Evolutionary conservation across 352 stramenopile genomes (phyloP).

Genomic region (Phytophthora pinifolia): DNA sequence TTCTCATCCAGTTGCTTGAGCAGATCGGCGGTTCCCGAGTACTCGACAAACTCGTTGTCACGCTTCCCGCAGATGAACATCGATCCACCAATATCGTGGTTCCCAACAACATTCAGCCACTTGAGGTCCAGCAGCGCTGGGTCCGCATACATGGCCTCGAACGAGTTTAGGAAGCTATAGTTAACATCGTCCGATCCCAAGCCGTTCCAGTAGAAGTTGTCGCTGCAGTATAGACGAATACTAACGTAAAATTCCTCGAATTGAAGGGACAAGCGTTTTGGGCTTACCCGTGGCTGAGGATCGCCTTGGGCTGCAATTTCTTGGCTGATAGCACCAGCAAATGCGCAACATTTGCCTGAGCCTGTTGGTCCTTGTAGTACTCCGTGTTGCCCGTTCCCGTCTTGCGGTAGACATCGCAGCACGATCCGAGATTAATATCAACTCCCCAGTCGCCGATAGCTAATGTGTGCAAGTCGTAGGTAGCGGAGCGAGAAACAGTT

Average conservation of each 20-base stretch:
- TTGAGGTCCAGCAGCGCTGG: constrained; percentile 47
- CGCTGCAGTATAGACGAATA: constrained; percentile 19
- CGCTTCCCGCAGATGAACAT: constrained; percentile 76
- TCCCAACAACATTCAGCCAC: constrained; percentile 74
- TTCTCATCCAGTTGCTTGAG: constrained; percentile 68
- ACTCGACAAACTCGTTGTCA: constrained; percentile 67
- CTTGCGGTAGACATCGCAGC: constrained; percentile 71
- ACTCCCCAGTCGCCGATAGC: constrained; percentile 75
- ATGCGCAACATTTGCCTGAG: constrained; percentile 63
- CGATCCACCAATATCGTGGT: constrained; percentile 73
- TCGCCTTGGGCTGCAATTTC: constrained; percentile 58
- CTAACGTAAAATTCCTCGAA: constrained; percentile 1
- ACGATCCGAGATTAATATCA: constrained; percentile 62
- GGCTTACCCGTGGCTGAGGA: constrained; percentile 58
- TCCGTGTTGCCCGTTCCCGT: constrained; percentile 50
- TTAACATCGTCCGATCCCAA: constrained; percentile 61
- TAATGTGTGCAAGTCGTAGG: constrained; percentile 59
- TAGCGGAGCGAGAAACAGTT: constrained; percentile 37
- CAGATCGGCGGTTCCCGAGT: constrained; percentile 51
- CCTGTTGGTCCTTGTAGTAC: constrained; percentile 78
- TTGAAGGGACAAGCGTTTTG: background rate
- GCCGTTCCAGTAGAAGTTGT: constrained; percentile 78
- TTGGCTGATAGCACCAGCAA: constrained; percentile 61
- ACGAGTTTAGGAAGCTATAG: constrained; percentile 67
- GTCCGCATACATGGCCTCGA: constrained; percentile 66